Conservation (phyloP, 805 yeast species). For the Candida multigemmis region DNA sequence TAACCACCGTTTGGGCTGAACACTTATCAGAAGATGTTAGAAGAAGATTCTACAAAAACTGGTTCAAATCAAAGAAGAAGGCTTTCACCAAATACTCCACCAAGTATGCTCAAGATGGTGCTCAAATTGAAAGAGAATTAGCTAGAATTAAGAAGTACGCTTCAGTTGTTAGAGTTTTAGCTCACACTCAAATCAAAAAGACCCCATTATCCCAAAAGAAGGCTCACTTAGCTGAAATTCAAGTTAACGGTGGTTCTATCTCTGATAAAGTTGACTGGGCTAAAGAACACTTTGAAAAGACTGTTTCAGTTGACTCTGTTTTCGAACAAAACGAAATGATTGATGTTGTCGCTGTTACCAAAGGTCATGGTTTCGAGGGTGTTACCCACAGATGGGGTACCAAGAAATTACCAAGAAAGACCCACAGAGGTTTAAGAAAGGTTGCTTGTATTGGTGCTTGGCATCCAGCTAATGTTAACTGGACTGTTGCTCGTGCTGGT, state of each 20-base stretch:
- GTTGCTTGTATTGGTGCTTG: slow-evolving; percentile 99
- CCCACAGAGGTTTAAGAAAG: slow-evolving; percentile 99
- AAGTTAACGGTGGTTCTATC: slow-evolving; percentile 98
- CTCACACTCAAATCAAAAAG: slow-evolving; percentile 99
- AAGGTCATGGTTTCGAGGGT: slow-evolving; percentile 99
- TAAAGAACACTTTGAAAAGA: slow-evolving; percentile 97
- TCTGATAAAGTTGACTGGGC: slow-evolving; percentile 99
- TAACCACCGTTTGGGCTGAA: slow-evolving; percentile 99
- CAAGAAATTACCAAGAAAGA: slow-evolving; percentile 99
- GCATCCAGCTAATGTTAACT: slow-evolving; percentile 99
- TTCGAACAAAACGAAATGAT: slow-evolving; percentile 98
- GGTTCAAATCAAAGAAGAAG: slow-evolving; percentile 99
- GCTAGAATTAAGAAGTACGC: slow-evolving; percentile 99
- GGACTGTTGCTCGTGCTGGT: slow-evolving; percentile 99
- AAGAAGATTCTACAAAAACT: slow-evolving; percentile 99
- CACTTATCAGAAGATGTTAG: slow-evolving; percentile 98
- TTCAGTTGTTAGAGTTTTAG: slow-evolving; percentile 96
- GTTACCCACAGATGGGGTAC: slow-evolving; percentile 99
- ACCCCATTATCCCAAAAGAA: slow-evolving; percentile 98
- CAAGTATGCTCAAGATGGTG: slow-evolving; percentile 90
- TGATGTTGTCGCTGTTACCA: slow-evolving; percentile 98
- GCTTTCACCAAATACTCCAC: slow-evolving; percentile 99
- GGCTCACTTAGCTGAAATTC: slow-evolving; percentile 99
- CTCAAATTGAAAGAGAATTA: slow-evolving; percentile 87
- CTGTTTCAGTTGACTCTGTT: slow-evolving; percentile 90